phyloP scores from a whole-genome alignment of 495 filamentous ascomycete genomes.

The Tuber umbilicatum region DNA sequence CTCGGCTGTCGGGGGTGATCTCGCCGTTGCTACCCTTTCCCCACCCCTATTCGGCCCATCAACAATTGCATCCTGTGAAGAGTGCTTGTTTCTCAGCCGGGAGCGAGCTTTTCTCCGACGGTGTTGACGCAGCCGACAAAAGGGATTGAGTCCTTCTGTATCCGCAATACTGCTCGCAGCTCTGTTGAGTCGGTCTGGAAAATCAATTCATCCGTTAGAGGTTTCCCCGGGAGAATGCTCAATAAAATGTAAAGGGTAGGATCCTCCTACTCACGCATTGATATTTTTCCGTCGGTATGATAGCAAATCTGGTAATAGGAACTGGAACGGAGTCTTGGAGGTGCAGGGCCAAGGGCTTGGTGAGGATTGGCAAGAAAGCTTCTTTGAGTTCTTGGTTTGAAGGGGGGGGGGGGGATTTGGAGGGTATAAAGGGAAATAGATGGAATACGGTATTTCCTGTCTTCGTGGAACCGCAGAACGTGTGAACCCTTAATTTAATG shows the following conservation, averaged over 20 bases:
- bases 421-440: neutral
- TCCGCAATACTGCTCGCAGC: constrained; percentile 17
- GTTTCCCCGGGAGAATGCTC: neutral
- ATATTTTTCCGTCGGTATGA: neutral
- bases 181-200: constrained; percentile 19
- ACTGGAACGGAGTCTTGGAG: neutral
- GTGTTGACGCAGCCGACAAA: constrained; percentile 24
- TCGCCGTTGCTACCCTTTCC: neutral
- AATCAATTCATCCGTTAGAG: neutral
- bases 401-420: neutral
- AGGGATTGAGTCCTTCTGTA: constrained; percentile 18
- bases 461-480: neutral
- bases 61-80: neutral
- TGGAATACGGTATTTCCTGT: neutral
- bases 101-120: constrained; percentile 8
- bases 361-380: neutral
- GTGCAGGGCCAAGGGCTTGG: neutral
- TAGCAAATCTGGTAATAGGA: neutral
- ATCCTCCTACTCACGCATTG: constrained; percentile 1
- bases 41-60: neutral
- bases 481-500: neutral
- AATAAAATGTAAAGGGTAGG: neutral
- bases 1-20: constrained; percentile 6
- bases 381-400: neutral
- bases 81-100: neutral